Percentiles rank a stretch among this genome's conserved stretches.
These are phyloP conservation scores for Pichia scutulata DNA, from an alignment of 805 yeast genomes.

Conservation along the genomic window DNA sequence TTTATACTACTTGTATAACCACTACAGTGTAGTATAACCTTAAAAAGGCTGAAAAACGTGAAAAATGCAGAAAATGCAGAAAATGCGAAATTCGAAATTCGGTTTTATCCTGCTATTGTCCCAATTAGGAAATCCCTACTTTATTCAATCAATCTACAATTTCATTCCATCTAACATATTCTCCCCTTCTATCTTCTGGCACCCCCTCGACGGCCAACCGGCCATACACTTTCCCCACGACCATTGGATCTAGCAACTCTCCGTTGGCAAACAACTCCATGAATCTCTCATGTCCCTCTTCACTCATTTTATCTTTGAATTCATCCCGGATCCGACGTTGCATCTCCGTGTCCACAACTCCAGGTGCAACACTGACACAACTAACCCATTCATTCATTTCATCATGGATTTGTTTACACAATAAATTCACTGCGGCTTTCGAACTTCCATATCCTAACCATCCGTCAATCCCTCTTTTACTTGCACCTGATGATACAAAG, in stretches of 20 bases:
- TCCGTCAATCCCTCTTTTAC: conserved; percentile 53
- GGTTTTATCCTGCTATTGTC: background rate
- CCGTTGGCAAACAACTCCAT: conserved; percentile 50
- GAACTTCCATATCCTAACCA: conserved; percentile 94
- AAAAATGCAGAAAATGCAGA: no score
- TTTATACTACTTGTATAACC: background rate
- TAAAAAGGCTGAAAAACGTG: no score
- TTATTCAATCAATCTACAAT: no score
- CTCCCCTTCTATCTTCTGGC: conserved; percentile 52
- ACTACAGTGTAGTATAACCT: background rate
- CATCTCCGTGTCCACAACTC: conserved; percentile 90
- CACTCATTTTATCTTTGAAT: conserved; percentile 53
- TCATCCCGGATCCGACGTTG: conserved; percentile 69
- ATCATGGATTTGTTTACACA: conserved; percentile 54
- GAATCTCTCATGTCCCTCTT: conserved; percentile 53
- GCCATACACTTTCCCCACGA: conserved; percentile 67
- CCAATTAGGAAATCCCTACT: background rate
- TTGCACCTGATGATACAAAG: conserved; percentile 89
- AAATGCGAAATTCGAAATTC: no score
- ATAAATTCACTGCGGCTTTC: conserved; percentile 84
- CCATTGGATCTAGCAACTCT: conserved; percentile 55
- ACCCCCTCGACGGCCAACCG: conserved; percentile 59
- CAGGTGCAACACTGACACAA: conserved; percentile 80
- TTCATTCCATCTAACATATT: conserved; percentile 46
- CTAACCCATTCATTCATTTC: conserved; percentile 56